Evolutionary conservation across 2,329 filamentous ascomycete genomes (phyloP), one percentile per base, ranked within the genome.

Genomic region (Nigrospora sphaerica): DNA sequence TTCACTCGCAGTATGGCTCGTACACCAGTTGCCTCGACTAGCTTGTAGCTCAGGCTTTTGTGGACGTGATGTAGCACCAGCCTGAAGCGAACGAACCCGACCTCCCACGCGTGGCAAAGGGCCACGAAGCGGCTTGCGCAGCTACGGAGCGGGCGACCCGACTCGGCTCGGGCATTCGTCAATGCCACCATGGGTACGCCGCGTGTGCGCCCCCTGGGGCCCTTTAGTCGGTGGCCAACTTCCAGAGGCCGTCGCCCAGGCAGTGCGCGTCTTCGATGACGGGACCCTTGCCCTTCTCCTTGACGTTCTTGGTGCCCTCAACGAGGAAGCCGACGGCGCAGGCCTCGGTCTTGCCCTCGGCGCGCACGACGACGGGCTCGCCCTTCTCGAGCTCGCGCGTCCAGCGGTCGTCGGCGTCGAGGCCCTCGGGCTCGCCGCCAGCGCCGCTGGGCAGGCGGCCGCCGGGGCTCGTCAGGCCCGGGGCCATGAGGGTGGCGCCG

Each of bases 241-340:
- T 87, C 93, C 93, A 98, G 57, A 98, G 70, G 16, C 92, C 93
- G 73, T 98, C 93, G 0, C 93, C 93, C 45, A 97, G 65, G 71
- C 85, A 97, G 76, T 98, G 93, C 32, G 88, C 88, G 50, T 90
- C 86, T 72, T 97, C 92, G 55, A 97, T 88, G 14, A 91, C 93
- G 6, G 91, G 87, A 0, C 93, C 93, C 72, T 97, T 97, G 54
- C 89, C 90, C 71, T 92, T 92, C 54, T 82, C 84, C 78, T 93
- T 95, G 64, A 95, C 91, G 68, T 96, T 90, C 66, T 85, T 83
- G 0, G 93, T 96, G 3, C 90, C 86, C 60, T 85, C 81, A 58
- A 88, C 89, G 62, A 98, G 63, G 52, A 86, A 73, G 0, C 93
- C 93, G 0, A 98, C 85, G 46, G 95, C 80, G 66, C 91, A 96